Evolutionary conservation across 495 filamentous ascomycete species (phyloP), one percentile per base, ranked within the genome.

Genomic region (Acidiella bohemica): DNA sequence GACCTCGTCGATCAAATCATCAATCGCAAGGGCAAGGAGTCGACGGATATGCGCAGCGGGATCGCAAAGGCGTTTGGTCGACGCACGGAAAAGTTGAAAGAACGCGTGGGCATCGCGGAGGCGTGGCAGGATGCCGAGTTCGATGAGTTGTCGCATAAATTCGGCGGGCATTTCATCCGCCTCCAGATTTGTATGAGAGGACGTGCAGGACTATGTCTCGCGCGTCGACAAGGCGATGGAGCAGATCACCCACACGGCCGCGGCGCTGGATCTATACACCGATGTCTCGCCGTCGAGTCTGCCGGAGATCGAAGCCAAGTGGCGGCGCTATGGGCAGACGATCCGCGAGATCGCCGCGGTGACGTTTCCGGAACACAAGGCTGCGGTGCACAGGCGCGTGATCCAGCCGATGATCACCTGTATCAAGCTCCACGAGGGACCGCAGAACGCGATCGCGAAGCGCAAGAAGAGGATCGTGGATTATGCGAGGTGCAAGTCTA

Each of bases 1-100:
- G 83, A 94, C 47, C 71, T 93, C 40, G 78, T 96, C 19, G 84
- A 81, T 5, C 78, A 92, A 57, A 85, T 92, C 46, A 78, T 90
- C 27, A 72, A 76, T 32, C 72, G 84, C 28, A 90, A 90, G 60
- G 76, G 84, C 46, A 92, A 92, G 53, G 84, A 93, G 45, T n/a
- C n/a, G n/a, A 86, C 84, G 0, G 85, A 94, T 63, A 80, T 88
- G 38, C 73, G 81, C 32, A 42, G 78, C 25, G 82, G 83, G 14
- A 62, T 96, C 16, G 78, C 82, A 2, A 88, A 93, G 50, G 84
- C 80, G 2, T 86, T 97, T 61, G 80, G 80, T 37, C 78, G 84
- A 42, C 76, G 82, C 24, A 82, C 81, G 17, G 86, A 88, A 57
- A 88, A 86, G 52, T 44, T 78, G 49, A 63, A 74, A 54, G 67